Evolutionary conservation across 106 monocot genomes (phyloP).

Genomic region (Hemerocallis citrina): DNA sequence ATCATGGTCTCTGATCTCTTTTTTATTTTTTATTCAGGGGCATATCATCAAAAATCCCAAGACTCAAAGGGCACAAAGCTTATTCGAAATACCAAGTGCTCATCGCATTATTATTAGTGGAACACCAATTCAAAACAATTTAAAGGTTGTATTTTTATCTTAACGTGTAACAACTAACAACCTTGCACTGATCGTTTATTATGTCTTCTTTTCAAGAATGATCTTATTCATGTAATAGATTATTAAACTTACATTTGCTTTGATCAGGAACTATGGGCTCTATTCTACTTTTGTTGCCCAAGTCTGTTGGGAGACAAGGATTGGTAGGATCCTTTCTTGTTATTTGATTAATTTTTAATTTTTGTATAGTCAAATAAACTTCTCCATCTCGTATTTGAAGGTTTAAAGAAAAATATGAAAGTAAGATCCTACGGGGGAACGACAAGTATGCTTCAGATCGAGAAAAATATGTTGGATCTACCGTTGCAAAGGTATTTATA

Average conservation of each 20-base stretch:
- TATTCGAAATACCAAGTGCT: conserved; percentile 71
- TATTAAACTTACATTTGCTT: conserved; percentile 7
- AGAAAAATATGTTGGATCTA: conserved; percentile 81
- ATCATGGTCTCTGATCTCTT: not conserved
- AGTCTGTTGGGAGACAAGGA: conserved; percentile 86
- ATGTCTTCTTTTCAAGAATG: not conserved
- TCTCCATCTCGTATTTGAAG: conserved; percentile 32
- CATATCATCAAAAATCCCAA: conserved; percentile 94
- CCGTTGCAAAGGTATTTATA: conserved; percentile 77
- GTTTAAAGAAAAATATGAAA: conserved; percentile 84
- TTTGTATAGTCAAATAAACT: not conserved
- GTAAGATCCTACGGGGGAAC: conserved; percentile 77
- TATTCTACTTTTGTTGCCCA: conserved; percentile 93
- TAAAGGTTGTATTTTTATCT: conserved; percentile 49
- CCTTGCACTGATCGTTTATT: not conserved
- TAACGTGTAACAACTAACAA: not conserved
- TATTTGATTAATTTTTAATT: not conserved
- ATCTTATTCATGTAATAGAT: not conserved
- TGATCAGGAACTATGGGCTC: conserved; percentile 83
- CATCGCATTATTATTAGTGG: conserved; percentile 97
- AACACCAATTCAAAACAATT: conserved; percentile 94
- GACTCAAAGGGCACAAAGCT: conserved; percentile 84
- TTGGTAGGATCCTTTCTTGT: conserved; percentile 30
- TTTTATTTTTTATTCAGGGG: conserved; percentile 32
- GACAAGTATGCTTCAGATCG: conserved; percentile 83